phyloP scores from a whole-genome alignment of 495 filamentous ascomycete genomes.

The Talaromyces stipitatus region DNA sequence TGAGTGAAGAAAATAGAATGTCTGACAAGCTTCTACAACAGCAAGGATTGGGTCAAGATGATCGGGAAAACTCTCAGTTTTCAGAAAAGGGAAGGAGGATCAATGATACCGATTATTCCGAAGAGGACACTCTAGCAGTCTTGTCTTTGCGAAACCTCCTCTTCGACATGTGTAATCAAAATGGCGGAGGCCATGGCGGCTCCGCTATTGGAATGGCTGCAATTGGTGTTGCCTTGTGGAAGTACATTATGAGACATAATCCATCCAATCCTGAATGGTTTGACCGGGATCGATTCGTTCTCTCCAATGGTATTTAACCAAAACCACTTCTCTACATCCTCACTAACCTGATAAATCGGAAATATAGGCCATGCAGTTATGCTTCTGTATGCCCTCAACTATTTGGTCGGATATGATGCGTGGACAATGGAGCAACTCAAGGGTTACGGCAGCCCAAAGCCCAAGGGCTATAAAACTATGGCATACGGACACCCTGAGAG shows the following conservation, averaged over 20 bases:
- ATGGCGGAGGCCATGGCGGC: constrained; percentile 40
- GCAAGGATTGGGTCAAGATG: background rate
- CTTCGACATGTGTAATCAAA: constrained; percentile 42
- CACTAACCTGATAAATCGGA: background rate
- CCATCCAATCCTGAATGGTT: constrained; percentile 85
- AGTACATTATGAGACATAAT: constrained; percentile 89
- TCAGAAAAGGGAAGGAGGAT: background rate
- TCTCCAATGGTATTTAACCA: constrained; percentile 44
- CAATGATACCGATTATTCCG: background rate
- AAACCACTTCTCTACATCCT: background rate
- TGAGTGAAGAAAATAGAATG: background rate
- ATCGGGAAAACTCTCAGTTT: background rate
- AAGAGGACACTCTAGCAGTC: constrained; percentile 23
- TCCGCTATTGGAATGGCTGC: constrained; percentile 93
- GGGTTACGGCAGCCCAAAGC: constrained; percentile 34
- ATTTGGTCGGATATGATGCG: constrained; percentile 39
- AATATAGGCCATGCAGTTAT: constrained; percentile 35
- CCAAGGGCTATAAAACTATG: constrained; percentile 19
- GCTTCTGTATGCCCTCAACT: constrained; percentile 40
- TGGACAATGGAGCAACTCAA: constrained; percentile 45
- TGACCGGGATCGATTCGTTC: constrained; percentile 86
- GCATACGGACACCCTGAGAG: constrained; percentile 47
- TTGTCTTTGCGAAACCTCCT: constrained; percentile 32
- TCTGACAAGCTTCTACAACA: background rate
- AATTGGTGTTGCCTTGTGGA: constrained; percentile 80